Evolutionary conservation across 352 stramenopile genomes (phyloP), one percentile per base, ranked within the genome.

Genomic region (Phytopythium aichiense): DNA sequence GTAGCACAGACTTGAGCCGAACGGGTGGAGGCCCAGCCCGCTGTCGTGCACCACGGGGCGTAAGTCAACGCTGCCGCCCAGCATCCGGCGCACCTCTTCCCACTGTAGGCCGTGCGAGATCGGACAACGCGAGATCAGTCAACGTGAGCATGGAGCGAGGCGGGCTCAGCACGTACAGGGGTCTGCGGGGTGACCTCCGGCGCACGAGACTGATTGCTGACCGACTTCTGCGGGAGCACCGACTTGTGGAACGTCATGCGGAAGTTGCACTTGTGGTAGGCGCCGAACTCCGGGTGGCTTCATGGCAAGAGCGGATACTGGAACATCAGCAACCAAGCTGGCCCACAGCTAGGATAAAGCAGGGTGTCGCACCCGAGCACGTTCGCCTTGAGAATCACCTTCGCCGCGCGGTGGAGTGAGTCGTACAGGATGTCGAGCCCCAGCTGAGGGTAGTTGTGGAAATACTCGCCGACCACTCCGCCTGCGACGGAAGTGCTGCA

Each of bases 231-330:
- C 15, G 79, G 64, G 50, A 70, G 68, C 30, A 67, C 38, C 7
- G 71, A 61, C 8, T 67, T 77, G 31, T 81, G 70, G 46, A 93
- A 87, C 56, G 67, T 79, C 46, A 95, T 59, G 20, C 68, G 75
- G 45, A 90, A 95, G 56, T 95, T 95, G 70, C 84, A 95, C 61
- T 95, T 95, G 64, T 91, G 78, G 64, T 93, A 95, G 16, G 78
- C 69, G 15, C 81, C 83, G 61, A 95, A 95, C 42, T 91, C 84
- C 2, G 84, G 78, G 38, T 95, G 84, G 9, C 84, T 92, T 25
- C 7, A 58, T 43, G 3, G 46, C 7, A 33, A 25, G n/a, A 42
- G 18, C 2, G 3, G 49, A 22, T 23, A 20, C n/a, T 2, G 46
- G 20, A 2, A 2, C 46, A 16, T 52, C 22, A 53, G 38, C 25